Evolutionary conservation across 2,329 filamentous ascomycete species (phyloP).

Genomic region (Pseudogymnoascus pannorum): DNA sequence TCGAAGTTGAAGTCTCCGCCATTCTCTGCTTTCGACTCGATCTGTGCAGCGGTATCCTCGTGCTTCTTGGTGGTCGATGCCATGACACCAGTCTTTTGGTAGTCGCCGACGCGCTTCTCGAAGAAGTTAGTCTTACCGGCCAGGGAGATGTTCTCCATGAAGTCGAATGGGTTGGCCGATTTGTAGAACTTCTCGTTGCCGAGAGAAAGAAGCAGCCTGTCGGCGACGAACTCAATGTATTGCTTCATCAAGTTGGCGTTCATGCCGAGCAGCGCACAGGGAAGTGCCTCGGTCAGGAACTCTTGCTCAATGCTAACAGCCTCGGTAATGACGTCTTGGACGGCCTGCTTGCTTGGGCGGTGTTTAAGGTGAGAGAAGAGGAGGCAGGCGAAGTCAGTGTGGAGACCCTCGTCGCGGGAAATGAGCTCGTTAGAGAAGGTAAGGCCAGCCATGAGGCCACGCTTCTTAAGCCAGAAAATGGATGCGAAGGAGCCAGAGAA

Average conservation of each 20-base stretch:
- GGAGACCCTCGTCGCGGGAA: conserved; percentile 97
- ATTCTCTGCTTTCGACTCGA: conserved; percentile 48
- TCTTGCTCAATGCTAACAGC: conserved; percentile 94
- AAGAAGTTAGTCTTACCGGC: conserved; percentile 99
- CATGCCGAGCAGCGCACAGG: conserved; percentile 91
- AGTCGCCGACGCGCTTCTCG: conserved; percentile 98
- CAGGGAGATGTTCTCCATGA: conserved; percentile 99
- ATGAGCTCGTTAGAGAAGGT: conserved; percentile 99
- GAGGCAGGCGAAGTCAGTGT: conserved; percentile 98
- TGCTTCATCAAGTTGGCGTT: conserved; percentile 97
- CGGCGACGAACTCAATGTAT: conserved; percentile 99
- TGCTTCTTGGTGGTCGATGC: conserved; percentile 74
- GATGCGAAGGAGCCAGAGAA: conserved; percentile 98
- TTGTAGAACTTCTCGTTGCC: conserved; percentile 95
- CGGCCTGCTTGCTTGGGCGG: conserved; percentile 73
- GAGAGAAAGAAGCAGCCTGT: conserved; percentile 84
- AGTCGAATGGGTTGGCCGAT: conserved; percentile 93
- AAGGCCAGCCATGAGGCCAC: conserved; percentile 94
- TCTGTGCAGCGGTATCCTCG: conserved; percentile 38
- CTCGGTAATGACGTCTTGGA: conserved; percentile 85
- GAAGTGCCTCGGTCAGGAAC: conserved; percentile 93
- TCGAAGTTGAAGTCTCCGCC: conserved; percentile 86
- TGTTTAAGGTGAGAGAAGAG: conserved; percentile 96
- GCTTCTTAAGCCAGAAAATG: conserved; percentile 99
- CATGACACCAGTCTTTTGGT: conserved; percentile 99